Evolutionary conservation across 257 asterid species (phyloP).

Genomic region (Nicotiana sylvestris): DNA sequence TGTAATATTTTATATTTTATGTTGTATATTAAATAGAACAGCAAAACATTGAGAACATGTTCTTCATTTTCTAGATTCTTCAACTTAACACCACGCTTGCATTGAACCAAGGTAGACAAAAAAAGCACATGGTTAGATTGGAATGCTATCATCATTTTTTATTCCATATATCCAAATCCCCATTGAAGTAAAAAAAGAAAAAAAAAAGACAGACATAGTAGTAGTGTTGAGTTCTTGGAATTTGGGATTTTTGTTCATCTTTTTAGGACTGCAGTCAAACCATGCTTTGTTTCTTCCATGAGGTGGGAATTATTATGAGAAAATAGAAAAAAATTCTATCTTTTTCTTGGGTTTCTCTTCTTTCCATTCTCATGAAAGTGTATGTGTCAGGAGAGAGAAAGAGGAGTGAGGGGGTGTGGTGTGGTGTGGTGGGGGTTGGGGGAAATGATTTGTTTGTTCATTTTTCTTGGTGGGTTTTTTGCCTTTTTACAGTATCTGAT

Average conservation of each 20-base stretch:
- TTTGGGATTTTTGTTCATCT: slow-evolving; percentile 46
- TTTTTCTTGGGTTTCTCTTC: slow-evolving; percentile 27
- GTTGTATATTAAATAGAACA: slow-evolving; percentile 5
- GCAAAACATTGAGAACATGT: slow-evolving; percentile 51
- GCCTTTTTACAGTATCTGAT: slow-evolving; percentile 4
- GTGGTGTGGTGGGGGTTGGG: neutral
- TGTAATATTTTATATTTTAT: slow-evolving; percentile 20
- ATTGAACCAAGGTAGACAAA: slow-evolving; percentile 15
- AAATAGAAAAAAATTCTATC: neutral
- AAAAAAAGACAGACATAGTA: slow-evolving; percentile 19
- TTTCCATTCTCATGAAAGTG: slow-evolving; percentile 7
- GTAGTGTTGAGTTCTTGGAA: slow-evolving; percentile 31
- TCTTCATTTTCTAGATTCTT: slow-evolving; percentile 40
- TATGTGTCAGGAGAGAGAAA: neutral
- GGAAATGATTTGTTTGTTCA: slow-evolving; percentile 22
- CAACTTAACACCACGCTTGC: slow-evolving; percentile 41
- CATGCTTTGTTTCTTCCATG: slow-evolving; percentile 63
- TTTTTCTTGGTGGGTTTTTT: slow-evolving; percentile 19
- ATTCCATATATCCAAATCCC: slow-evolving; percentile 19
- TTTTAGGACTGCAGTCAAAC: slow-evolving; percentile 60
- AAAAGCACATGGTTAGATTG: slow-evolving; percentile 26
- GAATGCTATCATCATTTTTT: slow-evolving; percentile 21
- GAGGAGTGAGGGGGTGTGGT: too few relatives aligned
- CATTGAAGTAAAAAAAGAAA: slow-evolving; percentile 8
- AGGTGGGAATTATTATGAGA: slow-evolving; percentile 18